A percentile compares a stretch with the other conserved stretches of the same genome.
Conservation (phyloP, 1,139 yeast species). For the Meyerozyma sp. region DNA sequence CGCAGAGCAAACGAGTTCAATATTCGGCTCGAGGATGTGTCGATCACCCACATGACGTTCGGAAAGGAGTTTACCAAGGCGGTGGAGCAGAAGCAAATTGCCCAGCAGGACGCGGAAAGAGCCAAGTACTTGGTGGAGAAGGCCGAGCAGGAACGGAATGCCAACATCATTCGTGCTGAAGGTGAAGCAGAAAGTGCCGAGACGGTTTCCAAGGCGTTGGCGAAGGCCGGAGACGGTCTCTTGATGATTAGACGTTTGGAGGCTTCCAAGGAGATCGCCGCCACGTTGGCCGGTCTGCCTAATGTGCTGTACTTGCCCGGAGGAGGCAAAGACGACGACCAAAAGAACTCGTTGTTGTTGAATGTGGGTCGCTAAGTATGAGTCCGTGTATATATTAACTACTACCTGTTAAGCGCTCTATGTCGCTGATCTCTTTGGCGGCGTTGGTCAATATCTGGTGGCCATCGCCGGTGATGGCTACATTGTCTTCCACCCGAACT, state of each 20-base stretch:
- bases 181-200: slow-evolving; percentile 99
- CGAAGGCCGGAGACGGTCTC: slow-evolving; percentile 94
- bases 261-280: slow-evolving; percentile 94
- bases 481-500: slow-evolving; percentile 89
- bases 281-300: slow-evolving; percentile 74
- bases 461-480: slow-evolving; percentile 23
- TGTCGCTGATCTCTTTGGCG: not conserved
- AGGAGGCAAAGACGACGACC: slow-evolving; percentile 33
- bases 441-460: not conserved
- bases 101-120: slow-evolving; percentile 98
- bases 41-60: slow-evolving; percentile 96
- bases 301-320: slow-evolving; percentile 91
- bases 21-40: slow-evolving; percentile 91
- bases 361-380: slow-evolving; percentile 31
- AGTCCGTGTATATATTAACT: not conserved
- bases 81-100: slow-evolving; percentile 97
- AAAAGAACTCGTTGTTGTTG: slow-evolving; percentile 35
- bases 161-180: slow-evolving; percentile 93
- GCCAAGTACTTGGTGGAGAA: slow-evolving; percentile 91
- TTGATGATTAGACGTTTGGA: slow-evolving; percentile 92
- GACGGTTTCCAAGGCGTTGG: slow-evolving; percentile 85
- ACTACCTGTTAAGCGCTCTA: not conserved
- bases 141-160: slow-evolving; percentile 97
- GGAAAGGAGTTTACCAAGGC: slow-evolving; percentile 97
- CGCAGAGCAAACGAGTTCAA: slow-evolving; percentile 84